phyloP scores from a whole-genome alignment of 495 filamentous ascomycete species.

The Neurospora tetrasperma region DNA sequence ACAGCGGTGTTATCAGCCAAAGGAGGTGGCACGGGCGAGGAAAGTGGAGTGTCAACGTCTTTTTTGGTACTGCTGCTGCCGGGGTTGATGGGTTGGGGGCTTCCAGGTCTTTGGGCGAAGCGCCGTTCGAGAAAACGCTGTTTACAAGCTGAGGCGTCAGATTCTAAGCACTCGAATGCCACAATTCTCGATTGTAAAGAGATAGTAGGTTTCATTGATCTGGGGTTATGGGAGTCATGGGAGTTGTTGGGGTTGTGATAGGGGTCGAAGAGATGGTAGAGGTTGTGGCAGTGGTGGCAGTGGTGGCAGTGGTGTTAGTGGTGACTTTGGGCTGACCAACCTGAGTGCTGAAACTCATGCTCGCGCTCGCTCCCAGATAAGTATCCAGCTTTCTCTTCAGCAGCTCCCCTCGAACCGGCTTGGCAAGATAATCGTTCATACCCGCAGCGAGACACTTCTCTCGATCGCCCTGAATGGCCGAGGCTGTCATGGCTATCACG shows the following conservation, averaged over 20 bases:
- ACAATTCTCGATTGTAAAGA: not conserved
- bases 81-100: not conserved
- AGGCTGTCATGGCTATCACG: conserved; percentile 90
- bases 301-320: not conserved
- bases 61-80: not conserved
- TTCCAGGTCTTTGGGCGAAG: not conserved
- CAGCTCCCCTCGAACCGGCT: conserved; percentile 68
- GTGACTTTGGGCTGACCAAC: not conserved
- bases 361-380: conserved; percentile 32
- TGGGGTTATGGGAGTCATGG: conserved; percentile 4
- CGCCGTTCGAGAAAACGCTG: not conserved
- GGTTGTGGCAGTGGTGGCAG: not conserved
- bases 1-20: not conserved
- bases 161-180: not conserved
- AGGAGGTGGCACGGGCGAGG: not conserved
- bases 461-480: conserved; percentile 80
- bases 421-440: conserved; percentile 94
- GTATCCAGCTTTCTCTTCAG: conserved; percentile 66
- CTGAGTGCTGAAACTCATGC: conserved; percentile 10
- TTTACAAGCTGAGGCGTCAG: not conserved
- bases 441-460: conserved; percentile 87
- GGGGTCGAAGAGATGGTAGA: not conserved
- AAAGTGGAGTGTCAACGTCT: not conserved
- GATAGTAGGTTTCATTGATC: not conserved
- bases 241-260: conserved; percentile 7